These are phyloP conservation scores for Chlamydomonas sp. DNA, from an alignment of 139 green algal genomes.

Conservation along the genomic window DNA sequence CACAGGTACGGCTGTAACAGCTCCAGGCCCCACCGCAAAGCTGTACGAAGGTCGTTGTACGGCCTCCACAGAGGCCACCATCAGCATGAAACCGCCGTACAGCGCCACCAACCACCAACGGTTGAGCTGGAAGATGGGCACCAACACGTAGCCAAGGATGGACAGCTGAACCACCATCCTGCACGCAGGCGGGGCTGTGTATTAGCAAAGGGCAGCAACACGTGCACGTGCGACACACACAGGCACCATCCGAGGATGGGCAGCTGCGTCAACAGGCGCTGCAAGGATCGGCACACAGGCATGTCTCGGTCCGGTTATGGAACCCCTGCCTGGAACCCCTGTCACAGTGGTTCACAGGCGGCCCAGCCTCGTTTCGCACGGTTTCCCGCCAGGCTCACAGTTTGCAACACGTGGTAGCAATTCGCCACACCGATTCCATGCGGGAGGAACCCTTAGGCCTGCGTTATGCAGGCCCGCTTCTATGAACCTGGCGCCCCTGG, in stretches of 20 bases:
- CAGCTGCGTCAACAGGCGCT: too few relatives aligned
- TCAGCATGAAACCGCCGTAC: constrained; percentile 79
- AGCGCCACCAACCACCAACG: constrained; percentile 61
- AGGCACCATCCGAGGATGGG: too few relatives aligned
- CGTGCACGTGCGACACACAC: too few relatives aligned
- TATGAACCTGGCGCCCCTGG: too few relatives aligned
- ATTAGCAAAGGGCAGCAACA: too few relatives aligned
- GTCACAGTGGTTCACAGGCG: constrained; percentile 9
- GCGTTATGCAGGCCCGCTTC: too few relatives aligned
- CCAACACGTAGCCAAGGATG: constrained; percentile 80
- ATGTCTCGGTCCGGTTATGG: neutral
- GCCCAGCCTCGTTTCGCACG: neutral
- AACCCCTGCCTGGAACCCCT: constrained; percentile 27
- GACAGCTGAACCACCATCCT: constrained; percentile 69
- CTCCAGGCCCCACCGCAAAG: constrained; percentile 53
- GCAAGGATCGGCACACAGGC: neutral
- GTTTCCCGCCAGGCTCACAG: too few relatives aligned
- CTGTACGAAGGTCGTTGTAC: constrained; percentile 66
- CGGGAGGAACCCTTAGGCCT: too few relatives aligned
- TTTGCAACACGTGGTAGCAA: too few relatives aligned
- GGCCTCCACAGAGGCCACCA: constrained; percentile 74
- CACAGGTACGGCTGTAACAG: neutral
- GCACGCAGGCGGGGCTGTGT: neutral
- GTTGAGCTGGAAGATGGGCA: constrained; percentile 77
- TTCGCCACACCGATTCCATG: too few relatives aligned